Conservation (phyloP, 2,329 filamentous ascomycete genomes). For the Claviceps africana region DNA sequence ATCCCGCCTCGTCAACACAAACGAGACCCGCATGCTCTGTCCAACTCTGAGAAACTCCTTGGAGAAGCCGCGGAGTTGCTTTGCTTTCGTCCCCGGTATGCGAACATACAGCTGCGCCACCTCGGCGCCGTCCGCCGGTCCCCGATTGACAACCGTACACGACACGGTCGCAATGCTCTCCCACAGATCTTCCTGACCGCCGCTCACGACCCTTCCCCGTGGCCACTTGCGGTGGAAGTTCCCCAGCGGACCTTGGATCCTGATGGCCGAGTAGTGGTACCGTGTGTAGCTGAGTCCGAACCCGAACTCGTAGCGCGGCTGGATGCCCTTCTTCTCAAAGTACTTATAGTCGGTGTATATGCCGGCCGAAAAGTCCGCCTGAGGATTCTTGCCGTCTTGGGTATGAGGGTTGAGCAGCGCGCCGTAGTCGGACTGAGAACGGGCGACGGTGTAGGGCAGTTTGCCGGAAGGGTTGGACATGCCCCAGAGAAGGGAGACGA, state of each 20-base stretch:
- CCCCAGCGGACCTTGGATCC: conserved; percentile 14
- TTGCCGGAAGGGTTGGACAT: conserved; percentile 41
- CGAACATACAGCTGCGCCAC: conserved; percentile 36
- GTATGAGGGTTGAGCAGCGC: conserved; percentile 23
- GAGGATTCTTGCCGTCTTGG: conserved; percentile 35
- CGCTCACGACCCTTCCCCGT: conserved; percentile 24
- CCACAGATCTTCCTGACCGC: conserved; percentile 35
- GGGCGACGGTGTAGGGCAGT: conserved; percentile 48
- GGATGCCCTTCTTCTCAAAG: conserved; percentile 34
- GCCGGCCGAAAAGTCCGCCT: conserved; percentile 38
- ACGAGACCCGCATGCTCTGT: conserved; percentile 29
- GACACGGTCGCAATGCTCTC: conserved; percentile 27
- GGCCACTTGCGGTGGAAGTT: conserved; percentile 22
- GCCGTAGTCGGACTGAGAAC: conserved; percentile 41
- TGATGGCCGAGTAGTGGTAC: conserved; percentile 33
- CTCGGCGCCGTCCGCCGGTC: conserved; percentile 28
- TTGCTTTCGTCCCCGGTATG: conserved; percentile 31
- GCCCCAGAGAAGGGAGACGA: conserved; percentile 44
- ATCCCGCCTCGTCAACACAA: conserved; percentile 47
- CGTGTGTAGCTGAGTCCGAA: conserved; percentile 43
- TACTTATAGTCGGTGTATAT: conserved; percentile 40
- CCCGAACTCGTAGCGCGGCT: conserved; percentile 40
- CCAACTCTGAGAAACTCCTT: conserved; percentile 39
- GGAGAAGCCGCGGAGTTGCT: conserved; percentile 51
- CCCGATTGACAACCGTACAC: conserved; percentile 28